Evolutionary conservation across 129 eudicot genomes (phyloP), one percentile per base, ranked within the genome.

Genomic region (Calendula officinalis): DNA sequence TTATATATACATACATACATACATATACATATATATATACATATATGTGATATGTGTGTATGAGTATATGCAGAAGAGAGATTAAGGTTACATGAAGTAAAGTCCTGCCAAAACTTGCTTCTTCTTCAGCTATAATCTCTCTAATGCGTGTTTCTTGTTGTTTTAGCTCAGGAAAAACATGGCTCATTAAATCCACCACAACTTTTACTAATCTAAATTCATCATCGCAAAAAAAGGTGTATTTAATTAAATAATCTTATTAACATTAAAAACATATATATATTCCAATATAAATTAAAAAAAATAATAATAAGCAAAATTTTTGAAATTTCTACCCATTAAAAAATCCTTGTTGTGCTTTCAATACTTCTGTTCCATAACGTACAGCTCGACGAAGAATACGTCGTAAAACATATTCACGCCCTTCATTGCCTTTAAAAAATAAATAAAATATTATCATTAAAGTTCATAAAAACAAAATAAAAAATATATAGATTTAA

Each of bases 311-410:
- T 41, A 22, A 36, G n/a, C n/a, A n/a, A n/a, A n/a, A n/a, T n/a
- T n/a, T 8, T 30, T 36, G 8, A 5, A 33, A 54, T 47, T 64
- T 15, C 36, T 82, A 91, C 96, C 96, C 88, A 30, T 77, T 82
- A 55, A 91, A 87, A 74, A 91, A 87, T 17, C 98, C 98, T 73
- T 70, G 84, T 45, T 81, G 64, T 39, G 96, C 98, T 69, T 82
- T 84, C 44, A 91, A 72, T 47, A 91, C 98, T 80, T 91, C 98
- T 40, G 90, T 87, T 7, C 98, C 98, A 69, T 87, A 91, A 36
- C 98, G 95, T 38, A 91, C 96, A 57, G 98, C 98, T 50, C 98
- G 83, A 6, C 98, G 86, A 69, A 91, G 98, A 73, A 91, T 91
- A 64, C 98, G 94, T 48, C 96, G 77, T 11, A 91, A 67, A 49